Evolutionary conservation across 2,329 filamentous ascomycete genomes (phyloP), one percentile per base, ranked within the genome.

Genomic region (Cadophora sp.): DNA sequence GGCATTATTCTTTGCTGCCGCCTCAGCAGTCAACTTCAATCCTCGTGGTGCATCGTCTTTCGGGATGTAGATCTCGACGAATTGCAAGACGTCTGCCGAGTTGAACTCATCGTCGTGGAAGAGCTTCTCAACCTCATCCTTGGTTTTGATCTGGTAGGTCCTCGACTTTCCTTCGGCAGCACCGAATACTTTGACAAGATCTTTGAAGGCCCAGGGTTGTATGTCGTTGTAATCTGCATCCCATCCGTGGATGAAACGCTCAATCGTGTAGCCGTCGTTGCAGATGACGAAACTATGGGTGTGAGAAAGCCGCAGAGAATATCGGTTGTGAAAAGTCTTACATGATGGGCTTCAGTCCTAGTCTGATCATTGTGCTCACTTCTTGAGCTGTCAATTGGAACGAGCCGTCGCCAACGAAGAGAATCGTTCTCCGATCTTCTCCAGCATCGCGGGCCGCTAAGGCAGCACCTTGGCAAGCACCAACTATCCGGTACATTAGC

Each of bases 201-300:
- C 87, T 77, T 87, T 88, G 82, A 90, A 91, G 60, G 90, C 83
- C 94, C 94, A 97, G 13, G 82, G 78, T 66, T 86, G 84, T 65
- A 97, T 89, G 76, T 97, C 92, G 76, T 97, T 97, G 82, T 97
- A 97, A 30, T 76, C 78, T 39, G 87, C 91, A 9, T 94, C 83
- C 88, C 91, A 91, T 62, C 93, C 93, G 79, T 97, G 93, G 74
- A 97, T 96, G 78, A 88, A 91, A 36, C 94, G 88, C 80, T 97
- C 94, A 77, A 96, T 96, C 11, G 93, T 96, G 80, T 92, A 97
- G 13, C 94, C 94, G 48, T 94, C 88, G 77, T 96, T 96, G 83
- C 91, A 93, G 72, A 97, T 90, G 69, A 96, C 84, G 77, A 97
- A 95, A 69, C 87, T 88, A 4, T 43, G 41, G 59, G 41, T 59